Evolutionary conservation across 345 rosid species (phyloP).

Genomic region (Populus davidiana): DNA sequence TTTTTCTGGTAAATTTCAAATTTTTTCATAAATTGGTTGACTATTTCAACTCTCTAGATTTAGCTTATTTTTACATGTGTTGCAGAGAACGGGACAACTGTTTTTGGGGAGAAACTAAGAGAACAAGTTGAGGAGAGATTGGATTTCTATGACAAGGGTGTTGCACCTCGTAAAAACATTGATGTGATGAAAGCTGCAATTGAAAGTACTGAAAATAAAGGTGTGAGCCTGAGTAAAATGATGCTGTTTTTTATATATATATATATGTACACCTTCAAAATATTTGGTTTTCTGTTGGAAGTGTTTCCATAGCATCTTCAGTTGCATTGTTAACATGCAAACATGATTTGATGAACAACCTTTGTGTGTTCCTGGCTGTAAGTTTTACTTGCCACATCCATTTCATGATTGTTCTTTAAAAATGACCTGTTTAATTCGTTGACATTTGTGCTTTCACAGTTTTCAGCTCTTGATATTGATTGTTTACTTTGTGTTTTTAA

Average conservation of each 20-base stretch:
- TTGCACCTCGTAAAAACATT: constrained; percentile 91
- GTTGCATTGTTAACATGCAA: neutral
- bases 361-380: neutral
- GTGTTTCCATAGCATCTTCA: neutral
- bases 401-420: neutral
- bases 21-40: neutral
- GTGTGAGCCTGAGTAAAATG: constrained; percentile 20
- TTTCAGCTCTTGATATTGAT: neutral
- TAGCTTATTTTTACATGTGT: neutral
- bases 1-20: constrained; percentile 57
- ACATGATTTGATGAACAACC: neutral
- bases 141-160: constrained; percentile 90
- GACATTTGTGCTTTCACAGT: neutral
- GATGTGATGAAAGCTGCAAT: constrained; percentile 90
- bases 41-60: neutral
- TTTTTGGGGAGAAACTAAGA: constrained; percentile 83
- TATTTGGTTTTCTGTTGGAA: neutral
- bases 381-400: neutral
- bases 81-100: constrained; percentile 55
- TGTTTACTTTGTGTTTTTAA: neutral
- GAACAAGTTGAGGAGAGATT: constrained; percentile 95
- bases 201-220: constrained; percentile 47
- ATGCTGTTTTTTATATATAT: neutral
- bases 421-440: neutral
- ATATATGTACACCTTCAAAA: neutral